These are phyloP conservation scores for Canna indica DNA, from an alignment of 176 grass and related monocot species.

Conservation along the genomic window DNA sequence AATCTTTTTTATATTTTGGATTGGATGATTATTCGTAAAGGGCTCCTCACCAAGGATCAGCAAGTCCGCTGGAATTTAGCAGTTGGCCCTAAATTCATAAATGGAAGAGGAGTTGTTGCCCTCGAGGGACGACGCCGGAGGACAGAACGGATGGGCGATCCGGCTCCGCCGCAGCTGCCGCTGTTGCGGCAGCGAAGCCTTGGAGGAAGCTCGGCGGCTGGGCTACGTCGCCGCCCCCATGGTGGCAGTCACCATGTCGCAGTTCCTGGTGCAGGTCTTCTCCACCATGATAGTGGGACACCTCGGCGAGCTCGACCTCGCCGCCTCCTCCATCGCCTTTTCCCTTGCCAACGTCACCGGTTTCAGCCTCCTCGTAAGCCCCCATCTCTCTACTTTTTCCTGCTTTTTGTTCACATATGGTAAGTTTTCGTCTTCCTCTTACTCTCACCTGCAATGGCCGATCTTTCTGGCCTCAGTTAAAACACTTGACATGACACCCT, in stretches of 20 bases:
- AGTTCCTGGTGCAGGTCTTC: conserved; percentile 59
- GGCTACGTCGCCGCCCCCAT: conserved; percentile 41
- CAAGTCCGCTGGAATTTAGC: too few species aligned
- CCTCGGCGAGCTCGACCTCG: conserved; percentile 65
- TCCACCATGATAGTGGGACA: conserved; percentile 97
- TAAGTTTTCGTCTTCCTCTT: neutral
- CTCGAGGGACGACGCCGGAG: neutral
- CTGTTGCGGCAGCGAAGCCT: neutral
- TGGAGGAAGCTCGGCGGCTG: conserved; percentile 30
- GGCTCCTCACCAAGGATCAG: too few species aligned
- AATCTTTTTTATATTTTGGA: too few species aligned
- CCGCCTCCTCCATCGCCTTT: conserved; percentile 69
- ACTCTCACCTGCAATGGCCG: too few species aligned
- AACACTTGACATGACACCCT: too few species aligned
- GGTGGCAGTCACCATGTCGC: conserved; percentile 43
- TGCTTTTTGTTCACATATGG: too few species aligned
- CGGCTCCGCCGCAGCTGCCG: neutral
- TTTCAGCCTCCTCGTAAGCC: conserved; percentile 89
- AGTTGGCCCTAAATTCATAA: too few species aligned
- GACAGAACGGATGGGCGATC: neutral
- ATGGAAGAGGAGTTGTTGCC: neutral
- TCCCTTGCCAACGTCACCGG: conserved; percentile 69
- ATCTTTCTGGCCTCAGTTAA: too few species aligned
- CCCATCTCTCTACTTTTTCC: neutral
- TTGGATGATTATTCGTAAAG: too few species aligned